Base-by-base conservation (phyloP, 768 basidiomycete genomes). In the Chiua virens region DNA sequence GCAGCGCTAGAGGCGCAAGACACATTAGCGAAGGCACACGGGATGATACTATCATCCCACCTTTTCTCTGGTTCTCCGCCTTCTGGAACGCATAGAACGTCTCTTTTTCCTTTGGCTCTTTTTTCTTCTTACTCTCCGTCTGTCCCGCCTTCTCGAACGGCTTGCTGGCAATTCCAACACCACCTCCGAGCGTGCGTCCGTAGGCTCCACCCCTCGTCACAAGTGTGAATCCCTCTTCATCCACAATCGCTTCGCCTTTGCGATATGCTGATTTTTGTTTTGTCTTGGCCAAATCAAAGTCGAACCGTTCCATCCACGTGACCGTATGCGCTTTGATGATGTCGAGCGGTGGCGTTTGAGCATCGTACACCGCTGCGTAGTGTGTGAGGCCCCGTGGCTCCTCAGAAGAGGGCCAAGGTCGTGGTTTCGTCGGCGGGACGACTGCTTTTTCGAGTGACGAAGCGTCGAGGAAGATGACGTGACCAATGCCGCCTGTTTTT, bases 201-300 rank as follows among this genome's bases (percentile, higher is more conserved):
- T 94, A 94, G 20, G 87, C 86, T 13, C 94, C 94, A 5, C 92
- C 91, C 34, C 94, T 79, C n/a, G 87, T 89, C 32, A 98, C 94
- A 13, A 98, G 80, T 11, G 92, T 96, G 67, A 96, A 98, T 3
- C 94, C 94, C 54, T 98, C 94, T 53, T 89, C 92, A 66, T 98
- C 94, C 38, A 96, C 89, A 49, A 96, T 77, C 7, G 89, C 92
- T 61, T 92, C 92, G 20, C 91, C 90, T 64, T 91, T 90, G 58
- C 74, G 78, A 62, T 88, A 90, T 63, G 81, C 77, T 21, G 82
- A 80, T 63, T 79, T 77, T 56, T 80, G 81, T 64, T 77, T 83
- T 55, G 72, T 71, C 67, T 81, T 82, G 25, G 81, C 79, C 13
- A 59, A 43, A 44, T 68, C 59, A 64, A 84, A 83, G 61, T 96